These are phyloP conservation scores for Chlamydomonas incerta DNA, from an alignment of 139 green algal genomes.

Conservation along the genomic window DNA sequence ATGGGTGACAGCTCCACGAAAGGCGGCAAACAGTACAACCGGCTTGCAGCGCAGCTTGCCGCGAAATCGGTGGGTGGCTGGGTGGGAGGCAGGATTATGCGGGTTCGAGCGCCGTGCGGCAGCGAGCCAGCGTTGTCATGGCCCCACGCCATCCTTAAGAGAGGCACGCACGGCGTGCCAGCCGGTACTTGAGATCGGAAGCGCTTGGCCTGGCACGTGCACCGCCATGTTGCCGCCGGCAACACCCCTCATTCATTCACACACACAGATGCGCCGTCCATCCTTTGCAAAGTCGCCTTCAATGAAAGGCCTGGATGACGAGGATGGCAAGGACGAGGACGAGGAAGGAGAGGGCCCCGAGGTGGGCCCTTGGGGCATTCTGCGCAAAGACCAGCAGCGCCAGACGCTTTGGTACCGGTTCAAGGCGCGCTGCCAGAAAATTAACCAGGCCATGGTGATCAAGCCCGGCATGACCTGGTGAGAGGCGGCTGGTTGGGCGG, in stretches of 20 bases:
- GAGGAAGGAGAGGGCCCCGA: not conserved
- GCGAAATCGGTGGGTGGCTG: too few species aligned
- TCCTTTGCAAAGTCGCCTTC: too few species aligned
- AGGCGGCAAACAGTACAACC: not conserved
- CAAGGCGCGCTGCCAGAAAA: not conserved
- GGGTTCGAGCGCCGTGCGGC: too few species aligned
- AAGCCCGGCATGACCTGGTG: not conserved
- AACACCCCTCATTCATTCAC: too few species aligned
- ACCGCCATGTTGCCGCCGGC: too few species aligned
- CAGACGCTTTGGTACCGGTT: not conserved
- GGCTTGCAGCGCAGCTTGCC: not conserved
- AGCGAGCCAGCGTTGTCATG: too few species aligned
- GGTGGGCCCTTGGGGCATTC: not conserved
- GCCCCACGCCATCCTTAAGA: too few species aligned
- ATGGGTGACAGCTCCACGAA: not conserved
- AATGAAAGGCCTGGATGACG: not conserved
- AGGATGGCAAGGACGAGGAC: not conserved
- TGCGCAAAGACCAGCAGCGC: not conserved
- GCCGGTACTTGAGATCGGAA: too few species aligned
- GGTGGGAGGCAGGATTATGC: too few species aligned
- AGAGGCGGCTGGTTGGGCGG: not conserved
- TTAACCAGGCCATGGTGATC: not conserved
- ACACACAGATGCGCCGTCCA: too few species aligned
- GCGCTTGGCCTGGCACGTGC: too few species aligned
- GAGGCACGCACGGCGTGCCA: too few species aligned